A percentile compares a stretch with the other conserved stretches of the same genome.
These are phyloP conservation scores for Coniella lustricola DNA, from an alignment of 2,329 filamentous ascomycete genomes.

Conservation along the genomic window DNA sequence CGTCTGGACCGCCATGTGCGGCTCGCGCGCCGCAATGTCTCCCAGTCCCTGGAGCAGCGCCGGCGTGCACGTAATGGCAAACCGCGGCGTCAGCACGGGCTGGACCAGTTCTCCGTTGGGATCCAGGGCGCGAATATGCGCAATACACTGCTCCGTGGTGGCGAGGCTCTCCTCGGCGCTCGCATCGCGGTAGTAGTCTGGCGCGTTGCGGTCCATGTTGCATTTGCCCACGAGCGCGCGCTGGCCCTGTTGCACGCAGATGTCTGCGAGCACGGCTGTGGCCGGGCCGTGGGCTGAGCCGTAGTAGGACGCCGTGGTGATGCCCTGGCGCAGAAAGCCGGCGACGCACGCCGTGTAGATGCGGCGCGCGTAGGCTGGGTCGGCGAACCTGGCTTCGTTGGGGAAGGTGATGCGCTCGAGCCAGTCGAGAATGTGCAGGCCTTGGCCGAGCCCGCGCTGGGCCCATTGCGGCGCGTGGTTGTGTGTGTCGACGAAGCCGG, in stretches of 20 bases:
- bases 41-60: constrained; percentile 50
- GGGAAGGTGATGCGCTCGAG: constrained; percentile 57
- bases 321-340: constrained; percentile 53
- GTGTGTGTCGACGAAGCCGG: constrained; percentile 59
- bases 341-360: constrained; percentile 47
- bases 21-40: constrained; percentile 39
- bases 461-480: constrained; percentile 58
- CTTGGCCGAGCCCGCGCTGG: constrained; percentile 40
- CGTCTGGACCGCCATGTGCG: constrained; percentile 52
- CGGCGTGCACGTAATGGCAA: constrained; percentile 53
- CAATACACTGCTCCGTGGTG: constrained; percentile 43
- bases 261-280: constrained; percentile 49
- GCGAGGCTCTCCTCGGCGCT: constrained; percentile 38
- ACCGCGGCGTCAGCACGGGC: constrained; percentile 50
- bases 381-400: constrained; percentile 53
- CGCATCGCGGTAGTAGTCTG: constrained; percentile 45
- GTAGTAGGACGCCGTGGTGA: constrained; percentile 57
- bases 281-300: constrained; percentile 48
- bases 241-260: constrained; percentile 46
- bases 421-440: constrained; percentile 55
- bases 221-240: constrained; percentile 56
- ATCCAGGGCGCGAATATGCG: constrained; percentile 38
- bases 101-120: constrained; percentile 36
- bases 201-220: constrained; percentile 53
- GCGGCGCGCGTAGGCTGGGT: constrained; percentile 43